Evolutionary conservation across 2,329 filamentous ascomycete genomes (phyloP), one percentile per base, ranked within the genome.

Genomic region (Penicillium nordicum): DNA sequence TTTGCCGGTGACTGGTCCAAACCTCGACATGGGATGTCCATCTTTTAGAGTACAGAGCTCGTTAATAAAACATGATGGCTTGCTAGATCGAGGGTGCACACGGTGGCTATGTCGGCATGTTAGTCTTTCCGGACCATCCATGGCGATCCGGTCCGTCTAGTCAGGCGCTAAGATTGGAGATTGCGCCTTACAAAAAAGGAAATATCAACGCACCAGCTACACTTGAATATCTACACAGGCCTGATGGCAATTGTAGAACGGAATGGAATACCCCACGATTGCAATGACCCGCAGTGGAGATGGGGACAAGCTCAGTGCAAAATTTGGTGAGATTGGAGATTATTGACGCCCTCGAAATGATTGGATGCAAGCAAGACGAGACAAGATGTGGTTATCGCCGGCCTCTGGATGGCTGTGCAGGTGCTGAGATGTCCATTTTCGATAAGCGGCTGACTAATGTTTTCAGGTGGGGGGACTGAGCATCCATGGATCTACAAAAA

Each of bases 1-100:
- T 60, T 60, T 63, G 60, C 52, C 57, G 58, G 50, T 63, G 53
- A 66, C 63, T 65, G 59, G 63, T 65, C 56, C 56, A 53, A n/a
- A 41, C 47, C 44, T 40, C 41, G 43, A 30, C n/a, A 52, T 49
- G 40, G n/a, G 30, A 52, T 46, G 34, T 56, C 60, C 61, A 62
- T 61, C n/a, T 52, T 60, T 46, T 47, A 51, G 37, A 48, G 27
- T n/a, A 44, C 30, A 38, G 29, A 43, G 29, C 32, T 46, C 34
- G 2, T 51, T 25, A 53, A 41, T 40, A 44, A 42, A 42, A 36
- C 40, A 36, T 50, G 44, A 34, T 32, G 36, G 30, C 37, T 34
- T 46, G 37, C 34, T n/a, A 21, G 27, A 36, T 46, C 29, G 25
- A 51, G 49, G 23, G 10, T 30, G 21, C 30, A 43, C 49, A 36